Base-by-base conservation (phyloP, 2,329 filamentous ascomycete genomes). In the Ophiostoma quercus region DNA sequence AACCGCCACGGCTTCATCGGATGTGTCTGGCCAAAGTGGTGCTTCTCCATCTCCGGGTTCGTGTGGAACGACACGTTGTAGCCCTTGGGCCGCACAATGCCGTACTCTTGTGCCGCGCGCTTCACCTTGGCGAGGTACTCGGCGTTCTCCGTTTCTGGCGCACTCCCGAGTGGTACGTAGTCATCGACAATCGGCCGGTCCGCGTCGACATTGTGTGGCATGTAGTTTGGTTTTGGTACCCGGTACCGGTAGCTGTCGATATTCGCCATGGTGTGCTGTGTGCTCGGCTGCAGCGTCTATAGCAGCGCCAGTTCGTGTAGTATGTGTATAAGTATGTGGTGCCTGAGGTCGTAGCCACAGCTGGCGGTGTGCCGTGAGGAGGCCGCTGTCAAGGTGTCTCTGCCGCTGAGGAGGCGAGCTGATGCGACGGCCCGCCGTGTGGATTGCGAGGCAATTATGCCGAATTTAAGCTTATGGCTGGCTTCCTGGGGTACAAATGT, bases 1-100 rank as follows among this genome's bases (percentile, higher is more conserved):
- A 99, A 83, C 47, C 95, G 92, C 94, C 95, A 98, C 71, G 95
- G 95, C 79, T 99, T 99, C 95, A 99, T 99, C 25, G 95, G 95
- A 82, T 99, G 95, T 11, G 92, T 94, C 80, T 92, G 90, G 74
- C 95, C 95, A 79, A 99, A 99, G 79, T 99, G 95, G 80, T 98
- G 94, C 77, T 91, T 91, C 81, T 99, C 95, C 78, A 98, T 96
- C 71, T 92, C 89, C 1, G 94, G 92, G 76, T 97, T 97, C 81
- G 93, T 92, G 79, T 99, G 95, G 80, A 94, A 98, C 11, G 94
- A 97, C 66, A 99, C 94, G 41, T 86, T 93, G 80, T 96, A 94
- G 74, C 93, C 94, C 77, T 90, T 89, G 1, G 94, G 94, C 47
- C 88, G 86, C 68, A 88, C 87, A 76, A 97, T 92, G 74, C 88